Conservation (phyloP, 768 basidiomycete species). For the Calocera cornea region DNA sequence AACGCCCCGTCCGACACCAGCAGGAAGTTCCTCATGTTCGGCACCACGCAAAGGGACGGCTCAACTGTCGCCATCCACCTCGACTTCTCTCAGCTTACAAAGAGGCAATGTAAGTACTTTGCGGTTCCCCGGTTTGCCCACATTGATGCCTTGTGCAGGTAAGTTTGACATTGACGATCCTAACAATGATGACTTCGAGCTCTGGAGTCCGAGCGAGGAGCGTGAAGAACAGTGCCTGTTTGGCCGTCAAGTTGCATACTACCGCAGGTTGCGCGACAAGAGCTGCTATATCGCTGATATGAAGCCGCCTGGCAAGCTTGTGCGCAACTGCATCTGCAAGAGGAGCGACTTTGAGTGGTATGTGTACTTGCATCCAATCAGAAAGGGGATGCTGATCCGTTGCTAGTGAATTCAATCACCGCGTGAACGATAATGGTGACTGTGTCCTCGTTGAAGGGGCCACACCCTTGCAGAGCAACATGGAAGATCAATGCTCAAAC, state of each 20-base stretch:
- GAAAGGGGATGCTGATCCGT: background rate
- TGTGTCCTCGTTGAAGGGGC: slow-evolving; percentile 71
- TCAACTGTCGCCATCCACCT: slow-evolving; percentile 62
- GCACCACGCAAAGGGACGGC: slow-evolving; percentile 36
- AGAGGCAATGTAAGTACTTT: slow-evolving; percentile 49
- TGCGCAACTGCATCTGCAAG: slow-evolving; percentile 60
- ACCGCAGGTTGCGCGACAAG: slow-evolving; percentile 63
- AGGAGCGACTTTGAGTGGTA: slow-evolving; percentile 88
- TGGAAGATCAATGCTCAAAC: slow-evolving; percentile 45
- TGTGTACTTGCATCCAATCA: slow-evolving; percentile 17
- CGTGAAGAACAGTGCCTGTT: slow-evolving; percentile 83
- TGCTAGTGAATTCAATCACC: slow-evolving; percentile 82
- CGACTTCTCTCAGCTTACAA: slow-evolving; percentile 73
- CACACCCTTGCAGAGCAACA: slow-evolving; percentile 33
- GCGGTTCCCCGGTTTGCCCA: slow-evolving; percentile 9
- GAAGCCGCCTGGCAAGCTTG: slow-evolving; percentile 41
- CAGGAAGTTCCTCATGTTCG: slow-evolving; percentile 78
- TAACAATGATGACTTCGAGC: slow-evolving; percentile 80
- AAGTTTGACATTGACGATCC: slow-evolving; percentile 54
- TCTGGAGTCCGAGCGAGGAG: slow-evolving; percentile 90
- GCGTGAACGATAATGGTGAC: slow-evolving; percentile 48
- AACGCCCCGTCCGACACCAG: slow-evolving; percentile 86
- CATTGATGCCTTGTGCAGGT: slow-evolving; percentile 35
- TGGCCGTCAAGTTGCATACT: slow-evolving; percentile 85
- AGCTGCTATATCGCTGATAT: slow-evolving; percentile 74